Conservation (phyloP, 2,329 filamentous ascomycete species). For the Fusarium albidum region DNA sequence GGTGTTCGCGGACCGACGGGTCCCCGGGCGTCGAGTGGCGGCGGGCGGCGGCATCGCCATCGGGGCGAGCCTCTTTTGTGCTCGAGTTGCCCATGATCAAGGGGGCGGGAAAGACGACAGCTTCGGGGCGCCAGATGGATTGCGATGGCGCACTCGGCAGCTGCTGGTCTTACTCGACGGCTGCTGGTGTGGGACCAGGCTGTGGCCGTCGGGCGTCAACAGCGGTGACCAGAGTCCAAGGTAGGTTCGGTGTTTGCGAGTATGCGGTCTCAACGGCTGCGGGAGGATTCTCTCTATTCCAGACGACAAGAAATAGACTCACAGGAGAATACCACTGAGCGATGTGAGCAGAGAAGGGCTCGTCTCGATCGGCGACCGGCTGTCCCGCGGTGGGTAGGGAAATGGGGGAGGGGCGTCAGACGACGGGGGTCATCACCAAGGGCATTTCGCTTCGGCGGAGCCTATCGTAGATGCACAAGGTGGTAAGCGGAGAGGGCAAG, state of each 20-base stretch:
- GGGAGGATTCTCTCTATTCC: neutral
- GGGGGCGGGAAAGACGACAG: constrained; percentile 15
- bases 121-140: constrained; percentile 14
- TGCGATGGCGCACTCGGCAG: constrained; percentile 29
- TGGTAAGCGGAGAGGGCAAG: constrained; percentile 1
- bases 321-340: constrained; percentile 12
- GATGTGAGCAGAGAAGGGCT: constrained; percentile 26
- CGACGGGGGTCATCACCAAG: constrained; percentile 37
- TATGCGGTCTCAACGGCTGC: neutral
- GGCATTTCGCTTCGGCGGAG: constrained; percentile 36
- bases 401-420: constrained; percentile 38
- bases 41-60: constrained; percentile 35
- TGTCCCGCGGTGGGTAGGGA: constrained; percentile 32
- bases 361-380: constrained; percentile 30
- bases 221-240: neutral
- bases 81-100: constrained; percentile 50
- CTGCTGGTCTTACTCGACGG: constrained; percentile 16
- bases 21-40: constrained; percentile 36
- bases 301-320: constrained; percentile 1
- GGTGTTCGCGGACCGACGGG: constrained; percentile 34
- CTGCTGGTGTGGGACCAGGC: constrained; percentile 7
- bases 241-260: neutral
- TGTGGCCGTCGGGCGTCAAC: constrained; percentile 5
- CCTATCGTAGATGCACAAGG: constrained; percentile 25
- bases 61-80: constrained; percentile 50